Evolutionary conservation across 805 yeast species (phyloP), one percentile per base, ranked within the genome.

Genomic region (Sugiyamaella lignohabitans): DNA sequence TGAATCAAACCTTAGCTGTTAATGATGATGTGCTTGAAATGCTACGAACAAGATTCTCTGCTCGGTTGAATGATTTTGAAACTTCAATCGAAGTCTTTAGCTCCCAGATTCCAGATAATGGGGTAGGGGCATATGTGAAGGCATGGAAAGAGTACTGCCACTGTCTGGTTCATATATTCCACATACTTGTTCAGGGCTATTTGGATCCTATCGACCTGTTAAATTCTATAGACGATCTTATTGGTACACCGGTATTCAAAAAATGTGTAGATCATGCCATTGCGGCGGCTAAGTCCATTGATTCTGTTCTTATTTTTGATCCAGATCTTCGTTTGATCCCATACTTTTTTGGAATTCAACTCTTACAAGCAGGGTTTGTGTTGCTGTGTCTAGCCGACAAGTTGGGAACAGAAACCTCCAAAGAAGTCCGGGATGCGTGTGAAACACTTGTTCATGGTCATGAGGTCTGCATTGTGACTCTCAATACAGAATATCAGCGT

Each of bases 391-490:
- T 55, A 3, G 56, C 51, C n/a, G 62, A 56, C 32, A 53, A 53
- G 8, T 21, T 53, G 10, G 53, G 47, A 6, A 27, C 16, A 20
- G 51, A 40, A 2, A 47, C 53, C 20, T 49, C 48, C 29, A 47
- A 48, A 27, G 63, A 59, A 16, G 52, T 59, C 11, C 44, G 53
- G 16, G 48, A 46, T 8, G 59, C 62, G 5, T 57, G 62, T 43
- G 64, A 60, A 37, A 53, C 59, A 4, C 39, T 60, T 16, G 63
- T 60, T 8, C 59, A 59, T 18, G 64, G 64, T 14, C 64, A 60
- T 43, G 64, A 60, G 36, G 64, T 60, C 4, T 60, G 64, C 40
- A 57, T 60, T n/a, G 63, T 56, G 8, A 60, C 63, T 4, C 50
- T 60, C 18, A 54, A 54, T 43, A 59, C 64, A 2, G 64, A 60